These are phyloP conservation scores for Herpetomonas samuelpessoai DNA, from an alignment of 208 protist genomes.

Conservation along the genomic window DNA sequence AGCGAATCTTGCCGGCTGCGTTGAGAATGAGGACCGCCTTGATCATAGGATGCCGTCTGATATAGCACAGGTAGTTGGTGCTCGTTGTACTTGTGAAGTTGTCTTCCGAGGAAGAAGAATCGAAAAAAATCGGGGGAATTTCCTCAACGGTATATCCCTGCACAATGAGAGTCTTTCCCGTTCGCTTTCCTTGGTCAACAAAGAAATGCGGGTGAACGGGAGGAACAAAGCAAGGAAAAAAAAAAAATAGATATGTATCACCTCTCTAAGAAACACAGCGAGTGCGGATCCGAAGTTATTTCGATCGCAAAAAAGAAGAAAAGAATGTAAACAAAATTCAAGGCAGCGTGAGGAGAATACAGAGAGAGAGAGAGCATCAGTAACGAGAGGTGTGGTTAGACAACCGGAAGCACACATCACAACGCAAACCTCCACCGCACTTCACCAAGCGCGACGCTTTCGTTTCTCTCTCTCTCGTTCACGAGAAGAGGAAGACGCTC, in stretches of 20 bases:
- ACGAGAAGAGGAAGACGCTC: no score
- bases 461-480: no score
- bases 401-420: no score
- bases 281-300: constrained; percentile 12
- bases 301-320: constrained; percentile 19
- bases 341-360: no score
- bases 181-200: neutral
- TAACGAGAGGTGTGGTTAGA: no score
- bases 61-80: constrained; percentile 1
- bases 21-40: constrained; percentile 97
- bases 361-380: no score
- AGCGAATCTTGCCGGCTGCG: constrained; percentile 95
- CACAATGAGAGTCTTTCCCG: no score
- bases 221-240: constrained; percentile 1
- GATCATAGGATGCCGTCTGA: constrained; percentile 82
- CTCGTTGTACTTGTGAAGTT: neutral
- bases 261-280: neutral
- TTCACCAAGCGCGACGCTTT: no score
- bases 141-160: neutral
- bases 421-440: no score
- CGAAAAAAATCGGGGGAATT: neutral
- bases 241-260: constrained; percentile 7
- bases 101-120: no score
- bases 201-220: neutral
- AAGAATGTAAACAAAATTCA: constrained; percentile 14